Base-by-base conservation (phyloP, 2,329 filamentous ascomycete genomes). In the Calonectria multiphialidica region DNA sequence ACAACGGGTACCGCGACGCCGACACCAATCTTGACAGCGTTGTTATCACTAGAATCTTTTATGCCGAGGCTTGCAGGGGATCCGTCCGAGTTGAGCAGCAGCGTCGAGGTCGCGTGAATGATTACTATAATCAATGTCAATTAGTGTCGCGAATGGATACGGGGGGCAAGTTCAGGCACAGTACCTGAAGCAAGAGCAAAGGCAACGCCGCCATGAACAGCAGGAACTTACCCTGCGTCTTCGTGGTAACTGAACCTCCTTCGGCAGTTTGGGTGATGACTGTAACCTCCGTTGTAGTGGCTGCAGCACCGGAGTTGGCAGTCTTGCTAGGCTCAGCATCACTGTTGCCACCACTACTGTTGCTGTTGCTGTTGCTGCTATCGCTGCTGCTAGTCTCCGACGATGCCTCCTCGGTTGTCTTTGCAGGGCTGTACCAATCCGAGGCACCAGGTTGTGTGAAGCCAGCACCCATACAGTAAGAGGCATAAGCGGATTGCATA, bases 191-290 rank as follows among this genome's bases (percentile, higher is more conserved):
- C 77, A 79, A 71, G 70, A 79, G 71, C 72, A 78, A 73, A 75
- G 76, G 72, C 66, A 79, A 72, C 49, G 66, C 72, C 66, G 68
- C 74, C 72, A 78, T 76, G 70, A 78, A 74, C 40, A 80, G 76
- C 74, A 80, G 75, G 73, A 77, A 80, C 79, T 77, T 80, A 80
- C 79, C 77, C 75, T 61, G 73, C 71, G 79, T 77, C 57, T 71
- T 73, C 49, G 74, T 74, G 66, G 70, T 64, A 23, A 68, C 73
- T 12, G 78, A 73, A 37, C 72, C 75, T 28, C 75, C 76, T 40
- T 76, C 73, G 28, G 75, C 78, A 15, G 79, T 80, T 66, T 79
- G 73, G 6, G 79, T 80, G 40, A 80, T 71, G 45, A 77, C 73
- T 9, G 77, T 79, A 70, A 77, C 59, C 16, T 75, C 72, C 28